Evolutionary conservation across 169 alveolate species (phyloP).

Genomic region (Plasmodium gaboni): DNA sequence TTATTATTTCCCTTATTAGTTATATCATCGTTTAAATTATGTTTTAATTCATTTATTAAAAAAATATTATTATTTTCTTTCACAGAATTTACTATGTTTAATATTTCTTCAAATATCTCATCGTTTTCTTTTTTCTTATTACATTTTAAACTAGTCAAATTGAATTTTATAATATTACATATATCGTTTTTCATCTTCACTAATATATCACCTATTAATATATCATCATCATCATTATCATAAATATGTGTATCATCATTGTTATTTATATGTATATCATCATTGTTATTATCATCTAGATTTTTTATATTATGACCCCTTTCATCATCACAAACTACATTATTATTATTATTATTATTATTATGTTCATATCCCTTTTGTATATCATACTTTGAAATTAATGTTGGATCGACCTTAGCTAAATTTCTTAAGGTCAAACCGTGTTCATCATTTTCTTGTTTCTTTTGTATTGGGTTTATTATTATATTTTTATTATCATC

Average conservation of each 20-base stretch:
- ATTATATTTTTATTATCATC: not conserved
- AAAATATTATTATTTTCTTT: slow-evolving; percentile 58
- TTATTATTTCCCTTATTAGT: not conserved
- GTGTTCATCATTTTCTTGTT: too few species aligned
- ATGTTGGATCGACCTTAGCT: not conserved
- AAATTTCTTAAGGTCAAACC: too few species aligned
- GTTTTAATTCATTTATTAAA: slow-evolving; percentile 20
- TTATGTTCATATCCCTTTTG: too few species aligned
- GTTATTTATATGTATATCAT: not conserved
- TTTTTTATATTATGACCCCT: not conserved
- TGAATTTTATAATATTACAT: slow-evolving; percentile 42
- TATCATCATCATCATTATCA: slow-evolving; percentile 25
- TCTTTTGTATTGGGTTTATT: too few species aligned
- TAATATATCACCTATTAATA: slow-evolving; percentile 47
- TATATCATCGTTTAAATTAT: not conserved
- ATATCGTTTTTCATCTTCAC: slow-evolving; percentile 65
- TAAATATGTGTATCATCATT: not conserved
- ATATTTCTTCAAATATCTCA: slow-evolving; percentile 17
- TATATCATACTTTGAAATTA: not conserved
- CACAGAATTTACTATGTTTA: slow-evolving; percentile 25
- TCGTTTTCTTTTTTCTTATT: slow-evolving; percentile 7
- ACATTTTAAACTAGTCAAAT: slow-evolving; percentile 15
- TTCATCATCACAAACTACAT: not conserved
- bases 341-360: not conserved
- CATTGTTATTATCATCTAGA: not conserved